Evolutionary conservation across 768 basidiomycete genomes (phyloP).

Genomic region (Boletus pseudo-olivaceus): DNA sequence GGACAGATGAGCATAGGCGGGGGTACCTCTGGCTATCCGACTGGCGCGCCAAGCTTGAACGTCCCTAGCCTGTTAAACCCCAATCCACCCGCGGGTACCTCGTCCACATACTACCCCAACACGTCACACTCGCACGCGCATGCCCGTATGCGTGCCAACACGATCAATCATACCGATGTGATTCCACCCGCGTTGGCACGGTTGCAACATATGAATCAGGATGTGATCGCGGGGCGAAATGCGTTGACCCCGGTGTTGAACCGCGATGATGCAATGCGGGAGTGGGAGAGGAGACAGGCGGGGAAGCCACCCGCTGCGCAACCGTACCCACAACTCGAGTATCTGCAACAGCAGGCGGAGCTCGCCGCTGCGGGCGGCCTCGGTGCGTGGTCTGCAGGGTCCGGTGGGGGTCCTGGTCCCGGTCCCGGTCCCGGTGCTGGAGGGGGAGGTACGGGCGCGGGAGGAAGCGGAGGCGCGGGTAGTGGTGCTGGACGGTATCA

Average conservation of each 20-base stretch:
- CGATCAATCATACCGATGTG: slow-evolving; percentile 81
- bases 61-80: slow-evolving; percentile 36
- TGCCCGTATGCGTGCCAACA: slow-evolving; percentile 80
- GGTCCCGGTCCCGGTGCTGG: not conserved
- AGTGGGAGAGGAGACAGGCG: slow-evolving; percentile 90
- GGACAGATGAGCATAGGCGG: slow-evolving; percentile 18
- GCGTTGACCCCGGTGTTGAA: slow-evolving; percentile 92
- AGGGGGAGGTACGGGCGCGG: slow-evolving; percentile 14
- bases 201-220: slow-evolving; percentile 85
- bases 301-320: slow-evolving; percentile 69
- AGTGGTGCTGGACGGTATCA: slow-evolving; percentile 43
- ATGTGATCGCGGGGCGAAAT: slow-evolving; percentile 66
- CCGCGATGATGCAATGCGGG: slow-evolving; percentile 89
- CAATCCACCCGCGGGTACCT: slow-evolving; percentile 43
- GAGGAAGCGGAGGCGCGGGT: slow-evolving; percentile 26
- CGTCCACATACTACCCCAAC: slow-evolving; percentile 63
- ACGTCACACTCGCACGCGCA: slow-evolving; percentile 26
- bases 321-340: slow-evolving; percentile 88
- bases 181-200: slow-evolving; percentile 94
- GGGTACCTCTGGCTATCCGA: slow-evolving; percentile 17
- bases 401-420: slow-evolving; percentile 9
- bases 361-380: slow-evolving; percentile 63
- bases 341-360: slow-evolving; percentile 90
- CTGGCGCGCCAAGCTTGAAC: slow-evolving; percentile 14
- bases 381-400: slow-evolving; percentile 47